Evolutionary conservation across 2,329 filamentous ascomycete genomes (phyloP), one percentile per base, ranked within the genome.

Genomic region (Cercospora citrullina): DNA sequence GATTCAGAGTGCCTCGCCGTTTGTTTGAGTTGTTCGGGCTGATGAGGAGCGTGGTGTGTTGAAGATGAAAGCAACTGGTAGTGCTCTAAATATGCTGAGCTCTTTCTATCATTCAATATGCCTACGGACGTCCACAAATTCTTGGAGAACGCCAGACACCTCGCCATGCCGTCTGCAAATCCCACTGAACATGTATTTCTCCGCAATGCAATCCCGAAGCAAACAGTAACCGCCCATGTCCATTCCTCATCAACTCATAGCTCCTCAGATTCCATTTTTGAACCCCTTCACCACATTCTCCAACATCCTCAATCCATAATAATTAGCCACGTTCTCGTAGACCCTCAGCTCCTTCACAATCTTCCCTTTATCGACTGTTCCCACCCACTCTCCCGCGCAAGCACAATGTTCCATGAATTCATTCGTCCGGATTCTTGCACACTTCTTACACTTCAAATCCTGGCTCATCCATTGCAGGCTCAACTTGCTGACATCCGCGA

Each of bases 401-500:
- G 90, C 91, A 80, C 96, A 99, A 80, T 98, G 94, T 79, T 97
- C 94, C 89, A 95, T 93, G 75, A 98, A 96, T 76, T 97, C 94
- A 78, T 97, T 98, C 48, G 92, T 85, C 76, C 93, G 84, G 45
- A 97, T 80, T 4, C 81, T 75, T 51, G 79, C 79, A 74, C 87
- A 89, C 73, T 92, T 92, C 33, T 86, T 87, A 78, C 95, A 99
- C 80, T 93, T 93, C 67, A 98, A 81, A 79, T 99, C 95, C 81
- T 98, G 94, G 36, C 90, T 92, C 70, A 89, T 86, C 94, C 96
- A 99, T 74, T 91, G 88, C 28, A 92, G 86, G 7, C 92, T 84
- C 77, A 90, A 81, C 23, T 87, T 87, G 79, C 97, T 89, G 18
- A 97, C 90, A 65, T 91, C 86, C 0, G 85, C 87, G 51, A 99